These are phyloP conservation scores for Sphaerulina musiva DNA, from an alignment of 2,329 filamentous ascomycete genomes.

Conservation along the genomic window DNA sequence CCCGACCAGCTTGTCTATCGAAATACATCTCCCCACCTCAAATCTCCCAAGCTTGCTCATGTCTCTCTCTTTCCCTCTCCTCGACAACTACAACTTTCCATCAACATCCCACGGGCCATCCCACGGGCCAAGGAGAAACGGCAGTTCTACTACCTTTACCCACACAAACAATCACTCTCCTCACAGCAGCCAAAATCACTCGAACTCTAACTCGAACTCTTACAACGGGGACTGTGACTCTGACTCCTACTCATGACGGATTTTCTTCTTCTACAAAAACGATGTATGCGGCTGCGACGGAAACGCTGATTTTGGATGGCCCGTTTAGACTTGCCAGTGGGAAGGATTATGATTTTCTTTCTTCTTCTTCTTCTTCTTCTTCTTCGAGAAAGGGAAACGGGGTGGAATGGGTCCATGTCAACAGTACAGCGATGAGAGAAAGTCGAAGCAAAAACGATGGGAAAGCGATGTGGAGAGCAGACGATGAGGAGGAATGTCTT, in stretches of 20 bases:
- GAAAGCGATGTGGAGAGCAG: not conserved
- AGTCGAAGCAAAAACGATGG: not conserved
- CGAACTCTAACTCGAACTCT: constrained; percentile 2
- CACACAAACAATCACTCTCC: not conserved
- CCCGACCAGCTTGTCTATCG: not conserved
- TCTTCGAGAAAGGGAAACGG: no score
- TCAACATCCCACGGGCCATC: no score
- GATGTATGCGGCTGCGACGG: not conserved
- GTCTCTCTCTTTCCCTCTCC: no score
- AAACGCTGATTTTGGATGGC: not conserved
- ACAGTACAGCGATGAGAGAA: not conserved
- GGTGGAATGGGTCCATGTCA: not conserved
- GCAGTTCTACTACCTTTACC: not conserved
- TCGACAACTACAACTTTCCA: no score
- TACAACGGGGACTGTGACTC: not conserved
- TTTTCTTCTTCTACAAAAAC: not conserved
- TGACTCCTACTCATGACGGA: not conserved
- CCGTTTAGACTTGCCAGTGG: constrained; percentile 2
- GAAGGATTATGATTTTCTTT: not conserved
- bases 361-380: no score
- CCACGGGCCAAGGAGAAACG: not conserved
- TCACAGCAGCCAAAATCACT: not conserved
- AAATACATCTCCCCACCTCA: no score
- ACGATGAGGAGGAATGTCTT: not conserved
- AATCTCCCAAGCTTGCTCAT: no score